Base-by-base conservation (phyloP, 257 asterid genomes). In the Solanum tacnaense region DNA sequence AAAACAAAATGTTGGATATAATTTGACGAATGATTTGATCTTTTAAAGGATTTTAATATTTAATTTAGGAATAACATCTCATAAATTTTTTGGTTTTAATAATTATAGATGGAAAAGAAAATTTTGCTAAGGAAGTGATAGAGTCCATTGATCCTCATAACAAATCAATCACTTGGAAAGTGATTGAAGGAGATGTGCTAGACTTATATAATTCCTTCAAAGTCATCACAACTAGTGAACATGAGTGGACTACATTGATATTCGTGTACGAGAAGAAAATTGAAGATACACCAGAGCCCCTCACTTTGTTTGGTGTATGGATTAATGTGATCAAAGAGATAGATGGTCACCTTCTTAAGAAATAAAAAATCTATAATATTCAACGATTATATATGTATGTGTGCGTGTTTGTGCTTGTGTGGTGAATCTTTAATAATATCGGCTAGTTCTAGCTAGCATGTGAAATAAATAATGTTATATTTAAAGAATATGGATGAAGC, bases 221-320 rank as follows among this genome's bases (percentile, higher is more conserved):
- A 36, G 2, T 38, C 41, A 75, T 75, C 31, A 75, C 56, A 6
- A 36, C 23, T 29, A 9, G 20, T 75, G 21, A 75, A 23, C 32
- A 21, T 1, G 5, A 36, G 3, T 75, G 83, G 83, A 23, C 83
- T 36, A 75, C 34, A 6, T 36, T n/a, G 32, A 7, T 4, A 38
- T 3, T 38, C 0, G 7, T 2, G 52, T 75, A 38, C 3, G 93
- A 92, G 87, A 93, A 92, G 23, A 25, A 88, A 56, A 81, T 18
- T 2, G 89, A 88, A 52, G 90, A 38, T 6, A 75, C 0, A 2
- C 4, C 23, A 13, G 34, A 23, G 21, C 34, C 83, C 16, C 9
- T 38, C 23, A 7, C 9, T 23, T 0, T 3, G 0, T 75, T 75
- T 31, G 34, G 34, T 75, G 13, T 7, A 21, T n/a, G 16, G 6